Evolutionary conservation across 495 filamentous ascomycete genomes (phyloP), one percentile per base, ranked within the genome.

Genomic region (Staphylotrichum tortipilum): DNA sequence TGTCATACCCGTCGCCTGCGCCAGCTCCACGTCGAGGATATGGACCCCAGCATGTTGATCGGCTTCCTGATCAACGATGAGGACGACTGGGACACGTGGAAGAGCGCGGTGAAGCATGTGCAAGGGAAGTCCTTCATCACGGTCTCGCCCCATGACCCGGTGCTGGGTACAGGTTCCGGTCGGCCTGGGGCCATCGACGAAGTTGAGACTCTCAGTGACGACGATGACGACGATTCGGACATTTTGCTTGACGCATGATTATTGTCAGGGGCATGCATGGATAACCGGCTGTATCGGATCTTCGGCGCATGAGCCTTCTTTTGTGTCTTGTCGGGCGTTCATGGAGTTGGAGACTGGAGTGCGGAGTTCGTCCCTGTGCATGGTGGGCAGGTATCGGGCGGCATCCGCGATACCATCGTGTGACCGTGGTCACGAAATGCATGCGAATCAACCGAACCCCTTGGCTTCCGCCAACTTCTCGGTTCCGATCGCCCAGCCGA

Each of bases 1-100:
- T 96, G 88, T 61, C 90, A 99, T 64, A 96, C 89, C 3, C 78
- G 85, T 39, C 80, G 94, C 29, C 59, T 97, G 17, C 80, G 92
- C 26, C 75, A 87, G 36, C 73, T 99, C 23, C 83, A 89, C 49
- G 75, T 97, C 29, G 79, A 81, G 49, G 92, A 97, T 49, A 91
- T 97, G 89, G 94, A 99, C 59, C 94, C 94, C 7, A 95, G 90
- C 65, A 99, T 99, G 94, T 71, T 99, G 24, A 86, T 99, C 47
- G 94, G 85, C n/a, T 97, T 99, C 57, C 70, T 99, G 5, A 89
- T 99, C 50, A 75, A 74, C 26, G 76, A 88, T 54, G 82, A 88
- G 54, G 75, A 79, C 21, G 94, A 97, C 50, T 99, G 94, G 86
- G 68, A 71, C 26, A 76, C 79, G 53, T 97, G 89, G 89, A 81